These are phyloP conservation scores for Stemphylium vesicarium DNA, from an alignment of 2,329 filamentous ascomycete genomes.

Conservation along the genomic window DNA sequence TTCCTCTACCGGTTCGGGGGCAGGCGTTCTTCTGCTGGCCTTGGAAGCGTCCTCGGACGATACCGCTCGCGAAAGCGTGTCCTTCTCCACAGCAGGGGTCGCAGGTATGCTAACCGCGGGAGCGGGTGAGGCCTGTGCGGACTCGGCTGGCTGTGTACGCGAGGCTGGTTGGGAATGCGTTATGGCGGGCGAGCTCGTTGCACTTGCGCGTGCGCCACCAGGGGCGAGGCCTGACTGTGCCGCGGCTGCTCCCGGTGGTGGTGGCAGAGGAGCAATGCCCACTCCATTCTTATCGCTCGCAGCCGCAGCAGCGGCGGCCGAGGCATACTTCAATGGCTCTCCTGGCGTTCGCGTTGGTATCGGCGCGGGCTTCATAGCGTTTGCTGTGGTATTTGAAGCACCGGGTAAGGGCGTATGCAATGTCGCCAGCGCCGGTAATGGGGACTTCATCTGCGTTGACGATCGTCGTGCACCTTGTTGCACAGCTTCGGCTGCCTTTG, in stretches of 20 bases:
- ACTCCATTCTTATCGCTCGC: conserved; percentile 87
- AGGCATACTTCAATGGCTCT: conserved; percentile 95
- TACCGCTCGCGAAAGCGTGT: conserved; percentile 34
- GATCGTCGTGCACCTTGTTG: conserved; percentile 68
- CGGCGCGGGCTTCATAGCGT: conserved; percentile 89
- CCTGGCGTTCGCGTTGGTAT: conserved; percentile 83
- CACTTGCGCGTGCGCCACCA: conserved; percentile 60
- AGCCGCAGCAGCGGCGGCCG: conserved; percentile 90
- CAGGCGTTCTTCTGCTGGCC: conserved; percentile 36
- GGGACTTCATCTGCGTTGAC: conserved; percentile 92
- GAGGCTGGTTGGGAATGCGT: conserved; percentile 50
- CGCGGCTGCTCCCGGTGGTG: conserved; percentile 70
- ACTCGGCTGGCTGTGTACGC: conserved; percentile 50
- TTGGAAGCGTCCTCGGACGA: conserved; percentile 40
- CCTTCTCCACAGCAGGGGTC: conserved; percentile 56
- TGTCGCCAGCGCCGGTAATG: conserved; percentile 88
- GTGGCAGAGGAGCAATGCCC: conserved; percentile 90
- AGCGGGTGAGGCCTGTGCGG: conserved; percentile 55
- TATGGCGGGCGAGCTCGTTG: conserved; percentile 61
- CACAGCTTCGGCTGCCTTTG: conserved; percentile 67
- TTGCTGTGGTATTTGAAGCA: conserved; percentile 64
- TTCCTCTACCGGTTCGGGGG: conserved; percentile 42
- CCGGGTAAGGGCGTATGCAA: conserved; percentile 75
- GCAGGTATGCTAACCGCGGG: conserved; percentile 53
- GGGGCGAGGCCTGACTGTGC: conserved; percentile 55